phyloP scores from a whole-genome alignment of 805 yeast species.

The Ascoidea rubescens region DNA sequence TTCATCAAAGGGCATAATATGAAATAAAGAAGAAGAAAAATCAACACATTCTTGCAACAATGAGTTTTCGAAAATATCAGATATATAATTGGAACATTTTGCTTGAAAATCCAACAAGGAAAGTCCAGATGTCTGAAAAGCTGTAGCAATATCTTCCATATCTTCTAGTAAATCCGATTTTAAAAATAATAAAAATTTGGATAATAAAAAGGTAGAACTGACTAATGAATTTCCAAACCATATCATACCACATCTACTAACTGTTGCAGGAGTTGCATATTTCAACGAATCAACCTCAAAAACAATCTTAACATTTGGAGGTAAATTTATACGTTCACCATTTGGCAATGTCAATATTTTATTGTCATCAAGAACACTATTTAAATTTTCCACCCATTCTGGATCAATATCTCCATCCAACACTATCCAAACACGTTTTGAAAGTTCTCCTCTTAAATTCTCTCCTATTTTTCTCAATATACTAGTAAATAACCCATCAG shows the following conservation, averaged over 20 bases:
- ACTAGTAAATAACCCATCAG: constrained; percentile 70
- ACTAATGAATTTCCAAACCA: constrained; percentile 39
- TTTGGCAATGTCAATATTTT: constrained; percentile 68
- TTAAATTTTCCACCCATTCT: constrained; percentile 81
- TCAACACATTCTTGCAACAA: neutral
- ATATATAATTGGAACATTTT: neutral
- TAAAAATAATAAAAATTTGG: constrained; percentile 13
- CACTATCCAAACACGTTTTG: constrained; percentile 55
- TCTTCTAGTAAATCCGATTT: constrained; percentile 9
- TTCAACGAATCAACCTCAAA: constrained; percentile 64
- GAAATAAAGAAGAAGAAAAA: neutral
- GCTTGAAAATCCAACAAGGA: neutral
- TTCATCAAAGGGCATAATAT: neutral
- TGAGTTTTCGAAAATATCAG: neutral
- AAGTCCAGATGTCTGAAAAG: neutral
- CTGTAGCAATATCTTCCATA: constrained; percentile 9
- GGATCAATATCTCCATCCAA: constrained; percentile 94
- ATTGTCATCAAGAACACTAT: constrained; percentile 86
- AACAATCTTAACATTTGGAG: constrained; percentile 45
- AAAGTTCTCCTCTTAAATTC: constrained; percentile 44
- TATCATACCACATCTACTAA: constrained; percentile 84
- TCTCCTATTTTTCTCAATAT: constrained; percentile 40
- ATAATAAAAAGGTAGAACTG: constrained; percentile 11
- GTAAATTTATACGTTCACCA: constrained; percentile 71
- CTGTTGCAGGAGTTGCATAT: constrained; percentile 79